Percentiles rank a stretch among this genome's conserved stretches.
Conservation (phyloP, 192 early-diverging fungal species). For the Coemansia sp. region DNA sequence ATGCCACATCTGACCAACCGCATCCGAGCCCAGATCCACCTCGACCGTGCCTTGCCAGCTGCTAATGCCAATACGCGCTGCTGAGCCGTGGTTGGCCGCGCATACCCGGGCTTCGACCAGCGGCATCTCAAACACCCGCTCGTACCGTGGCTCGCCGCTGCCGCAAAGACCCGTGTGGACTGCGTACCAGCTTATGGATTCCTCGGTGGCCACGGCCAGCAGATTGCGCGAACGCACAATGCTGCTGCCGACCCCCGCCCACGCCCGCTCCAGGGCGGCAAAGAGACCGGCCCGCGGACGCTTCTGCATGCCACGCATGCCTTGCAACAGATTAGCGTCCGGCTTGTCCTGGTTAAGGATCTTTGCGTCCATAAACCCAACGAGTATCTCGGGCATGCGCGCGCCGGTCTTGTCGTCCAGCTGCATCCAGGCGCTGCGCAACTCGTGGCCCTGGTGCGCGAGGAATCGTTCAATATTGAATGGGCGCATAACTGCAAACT, state of each 20-base stretch:
- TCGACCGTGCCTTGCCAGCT: slow-evolving; percentile 14
- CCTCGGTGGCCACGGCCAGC: slow-evolving; percentile 18
- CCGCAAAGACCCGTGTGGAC: slow-evolving; percentile 1
- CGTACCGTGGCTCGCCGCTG: slow-evolving; percentile 1
- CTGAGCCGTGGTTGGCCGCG: neutral
- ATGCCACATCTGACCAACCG: slow-evolving; percentile 12
- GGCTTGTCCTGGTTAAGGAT: slow-evolving; percentile 5
- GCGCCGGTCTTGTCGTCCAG: neutral
- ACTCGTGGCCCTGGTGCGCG: slow-evolving; percentile 22
- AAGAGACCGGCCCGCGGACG: slow-evolving; percentile 2
- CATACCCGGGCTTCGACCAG: slow-evolving; percentile 3
- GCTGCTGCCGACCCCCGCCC: neutral
- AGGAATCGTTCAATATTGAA: slow-evolving; percentile 43
- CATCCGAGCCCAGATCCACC: slow-evolving; percentile 30
- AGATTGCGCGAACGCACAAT: neutral
- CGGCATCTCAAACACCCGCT: slow-evolving; percentile 3
- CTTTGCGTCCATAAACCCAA: slow-evolving; percentile 38
- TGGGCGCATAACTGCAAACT: slow-evolving; percentile 35
- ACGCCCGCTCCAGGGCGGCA: slow-evolving; percentile 4
- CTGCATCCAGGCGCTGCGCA: slow-evolving; percentile 1
- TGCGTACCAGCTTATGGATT: slow-evolving; percentile 15
- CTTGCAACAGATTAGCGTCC: neutral
- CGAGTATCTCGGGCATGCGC: slow-evolving; percentile 1
- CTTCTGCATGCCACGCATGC: neutral
- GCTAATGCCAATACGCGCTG: slow-evolving; percentile 1